Evolutionary conservation across 208 protist genomes (phyloP).

Genomic region (Balamuthia mandrillaris): DNA sequence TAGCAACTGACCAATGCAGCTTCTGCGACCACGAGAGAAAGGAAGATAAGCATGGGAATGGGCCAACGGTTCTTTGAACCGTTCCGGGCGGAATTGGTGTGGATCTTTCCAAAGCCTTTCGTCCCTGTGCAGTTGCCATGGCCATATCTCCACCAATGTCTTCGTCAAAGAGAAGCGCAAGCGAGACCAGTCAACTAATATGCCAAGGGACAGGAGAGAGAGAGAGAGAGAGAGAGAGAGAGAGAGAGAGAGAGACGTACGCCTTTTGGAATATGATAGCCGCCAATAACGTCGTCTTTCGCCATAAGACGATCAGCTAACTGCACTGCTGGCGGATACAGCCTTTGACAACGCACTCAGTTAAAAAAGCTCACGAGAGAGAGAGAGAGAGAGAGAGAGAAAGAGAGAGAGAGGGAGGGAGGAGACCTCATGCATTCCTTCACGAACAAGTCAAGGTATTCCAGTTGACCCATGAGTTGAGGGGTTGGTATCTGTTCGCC

Average conservation of each 20-base stretch:
- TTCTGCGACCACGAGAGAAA: not conserved
- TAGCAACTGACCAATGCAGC: not conserved
- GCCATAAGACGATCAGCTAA: not conserved
- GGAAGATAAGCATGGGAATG: constrained; percentile 14
- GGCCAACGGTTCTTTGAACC: not conserved
- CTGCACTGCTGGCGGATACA: constrained; percentile 1
- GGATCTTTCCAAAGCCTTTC: not conserved
- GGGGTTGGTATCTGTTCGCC: not conserved
- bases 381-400: no score
- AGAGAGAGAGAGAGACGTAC: not conserved
- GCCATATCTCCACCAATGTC: constrained; percentile 22
- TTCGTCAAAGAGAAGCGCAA: not conserved
- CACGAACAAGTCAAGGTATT: not conserved
- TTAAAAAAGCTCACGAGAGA: no score
- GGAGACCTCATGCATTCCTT: constrained; percentile 30
- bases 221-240: not conserved
- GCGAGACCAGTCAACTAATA: not conserved
- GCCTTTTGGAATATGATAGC: not conserved
- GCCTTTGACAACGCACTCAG: no score
- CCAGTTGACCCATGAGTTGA: not conserved
- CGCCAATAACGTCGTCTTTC: not conserved
- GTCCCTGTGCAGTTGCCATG: not conserved
- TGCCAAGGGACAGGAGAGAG: not conserved
- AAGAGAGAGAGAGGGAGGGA: no score
- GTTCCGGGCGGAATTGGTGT: not conserved